Conservation (phyloP, 768 basidiomycete species). For the Pleurotus giganteus region DNA sequence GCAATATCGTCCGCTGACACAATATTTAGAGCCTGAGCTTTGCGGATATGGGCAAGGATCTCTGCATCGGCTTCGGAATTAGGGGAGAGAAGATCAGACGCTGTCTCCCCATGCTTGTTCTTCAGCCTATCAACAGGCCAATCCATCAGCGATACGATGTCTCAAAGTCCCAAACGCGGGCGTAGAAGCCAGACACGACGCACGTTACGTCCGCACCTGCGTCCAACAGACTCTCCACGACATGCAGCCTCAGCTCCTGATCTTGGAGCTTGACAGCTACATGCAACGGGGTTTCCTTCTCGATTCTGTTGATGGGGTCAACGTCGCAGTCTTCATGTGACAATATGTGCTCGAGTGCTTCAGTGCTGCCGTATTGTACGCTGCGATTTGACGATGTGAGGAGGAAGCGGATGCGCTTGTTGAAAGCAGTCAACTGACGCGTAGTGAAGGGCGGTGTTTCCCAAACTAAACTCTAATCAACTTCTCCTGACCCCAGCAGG, state of each 20-base stretch:
- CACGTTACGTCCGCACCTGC: conserved; percentile 76
- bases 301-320: conserved; percentile 69
- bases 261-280: conserved; percentile 62
- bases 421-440: conserved; percentile 64
- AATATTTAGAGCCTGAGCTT: conserved; percentile 48
- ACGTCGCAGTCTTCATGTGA: conserved; percentile 78
- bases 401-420: background rate
- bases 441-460: conserved; percentile 79
- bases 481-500: background rate
- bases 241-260: conserved; percentile 46
- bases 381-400: conserved; percentile 26
- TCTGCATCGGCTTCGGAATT: conserved; percentile 43
- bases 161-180: background rate
- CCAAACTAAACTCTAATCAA: conserved; percentile 41
- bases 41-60: conserved; percentile 48
- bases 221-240: conserved; percentile 68
- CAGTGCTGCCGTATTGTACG: conserved; percentile 52
- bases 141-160: background rate
- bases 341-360: conserved; percentile 71
- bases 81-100: conserved; percentile 50
- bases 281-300: conserved; percentile 76
- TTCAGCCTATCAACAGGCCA: conserved; percentile 48
- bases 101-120: conserved; percentile 64
- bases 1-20: conserved; percentile 64
- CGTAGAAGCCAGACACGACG: conserved; percentile 18